Evolutionary conservation across 2,329 filamentous ascomycete genomes (phyloP), one percentile per base, ranked within the genome.

Genomic region (Epichloe glyceriae): DNA sequence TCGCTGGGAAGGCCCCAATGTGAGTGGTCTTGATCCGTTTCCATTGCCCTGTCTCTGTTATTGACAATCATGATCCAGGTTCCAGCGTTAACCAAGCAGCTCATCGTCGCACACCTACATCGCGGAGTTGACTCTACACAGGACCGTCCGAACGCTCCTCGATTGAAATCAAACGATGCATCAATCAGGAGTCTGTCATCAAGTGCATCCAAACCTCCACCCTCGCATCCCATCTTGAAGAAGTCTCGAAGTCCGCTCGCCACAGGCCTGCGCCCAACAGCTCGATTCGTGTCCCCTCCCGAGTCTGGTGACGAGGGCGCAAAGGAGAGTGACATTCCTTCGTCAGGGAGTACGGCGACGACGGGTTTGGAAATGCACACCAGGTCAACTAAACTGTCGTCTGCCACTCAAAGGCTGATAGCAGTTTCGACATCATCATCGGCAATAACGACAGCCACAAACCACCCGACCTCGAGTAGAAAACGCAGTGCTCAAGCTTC

Each of bases 161-260:
- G 43, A 20, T 41, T 40, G 11, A 63, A 52, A 49, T 50, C 55
- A 37, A 58, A 52, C 46, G 56, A 61, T 48, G 53, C 52, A 40
- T 55, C 57, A 20, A 51, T 57, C 33, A 59, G 53, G 52, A 54
- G 55, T 38, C 46, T 63, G 37, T 73, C 72, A 11, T 73, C 74
- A 35, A 67, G 62, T 51, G 60, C 64, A 10, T 67, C 70, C 14
- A 71, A 71, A 51, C 69, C 72, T 7, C 70, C 73, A 4, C 74
- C 72, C 37, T 60, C 71, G 3, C 76, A 79, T 56, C 78, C 79
- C 0, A 83, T 82, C 49, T 60, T 82, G 52, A 82, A 81, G 61
- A 82, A 82, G 62, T 66, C 72, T 43, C 71, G 75, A 57, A 73
- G 73, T 14, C 75, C 76, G 51, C 77, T 76, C 33, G 64, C 67